Base-by-base conservation (phyloP, 1,284 basidiomycete species). In the Apiotrichum brassicae region DNA sequence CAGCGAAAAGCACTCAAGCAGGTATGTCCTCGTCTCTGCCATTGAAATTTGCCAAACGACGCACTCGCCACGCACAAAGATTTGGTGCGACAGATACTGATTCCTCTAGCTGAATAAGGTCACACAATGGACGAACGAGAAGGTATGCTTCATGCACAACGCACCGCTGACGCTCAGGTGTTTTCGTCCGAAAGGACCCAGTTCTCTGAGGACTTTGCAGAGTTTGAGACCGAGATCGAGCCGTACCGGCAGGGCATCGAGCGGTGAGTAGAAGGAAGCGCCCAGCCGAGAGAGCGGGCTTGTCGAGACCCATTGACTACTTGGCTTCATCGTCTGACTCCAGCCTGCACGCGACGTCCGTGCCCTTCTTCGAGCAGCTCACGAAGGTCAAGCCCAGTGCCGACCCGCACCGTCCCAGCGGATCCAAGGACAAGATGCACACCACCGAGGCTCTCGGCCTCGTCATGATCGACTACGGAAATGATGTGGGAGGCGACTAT, bases 401-500 rank as follows among this genome's bases (percentile, higher is more conserved):
- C 1, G 73, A 75, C 54, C 69, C 71, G 0, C 65, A 65, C 38
- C 68, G 68, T 8, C 59, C 66, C 13, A 53, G 64, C 23, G 63
- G 62, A 3, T 58, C 61, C 9, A 49, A 44, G 16, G 56, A 72
- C 13, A 72, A 72, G 54, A 61, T 73, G 23, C 72, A 86, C 20
- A 80, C 84, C 0, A 75, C 87, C 24, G 88, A 91, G 61, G 81
- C 82, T 22, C 75, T 92, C 6, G 89, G 89, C 2, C 77, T 87
- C 44, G 85, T 87, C 36, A 89, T 92, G 88, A 84, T 88, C 51
- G 77, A 79, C 25, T 85, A 89, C 62, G 88, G 89, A 12, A 85
- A 88, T 60, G 82, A 88, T 61, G 84, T 86, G 60, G 81, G 18
- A 78, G 87, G 58, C 83, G 76, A 79, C 1, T 86, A 83, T 48